Base-by-base conservation (phyloP, 805 yeast species). In the Starmerella lactis-condensi region DNA sequence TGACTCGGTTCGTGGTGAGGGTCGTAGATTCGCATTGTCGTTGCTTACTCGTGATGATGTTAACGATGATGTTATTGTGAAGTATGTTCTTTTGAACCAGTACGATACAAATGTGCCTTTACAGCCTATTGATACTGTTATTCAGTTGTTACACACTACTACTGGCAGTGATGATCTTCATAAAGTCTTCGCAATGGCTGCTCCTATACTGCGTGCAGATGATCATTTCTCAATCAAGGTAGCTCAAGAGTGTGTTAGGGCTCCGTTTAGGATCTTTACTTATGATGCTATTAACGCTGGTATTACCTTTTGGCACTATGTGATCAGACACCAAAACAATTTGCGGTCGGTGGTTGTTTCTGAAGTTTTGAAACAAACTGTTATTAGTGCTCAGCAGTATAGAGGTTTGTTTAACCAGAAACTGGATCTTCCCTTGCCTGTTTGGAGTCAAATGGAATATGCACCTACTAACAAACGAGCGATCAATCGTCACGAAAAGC, bases 11-110 rank as follows among this genome's bases (percentile, higher is more conserved):
- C 28, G 16, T 10, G 45, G 43, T n/a, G 72, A 65, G 45, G 96
- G 96, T 33, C 74, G 82, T 29, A 73, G 92, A 0, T 78, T 85
- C 61, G 96, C 98, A 0, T 57, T 83, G 35, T 89, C 78, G 41
- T 66, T 81, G 4, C 21, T 39, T 27, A 12, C 41, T 22, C 64
- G 66, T 34, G 53, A 51, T 17, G 67, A 79, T 1, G 61, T 75
- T 21, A 24, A 24, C 24, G 45, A 38, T 16, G 39, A 40, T 31
- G 36, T 37, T 26, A 30, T 40, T 17, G 20, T 40, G 8, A 39
- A 41, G 26, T 41, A 26, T 23, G 14, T 40, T 10, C 32, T 33
- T 11, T 22, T 39, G n/a, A 26, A 32, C 6, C 29, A 23, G 6
- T 38, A 39, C 19, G 35, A 37, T 10, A 4, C 26, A 5, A 11